These are phyloP conservation scores for Blastobotrys elegans DNA, from an alignment of 1,139 yeast genomes.

Conservation along the genomic window DNA sequence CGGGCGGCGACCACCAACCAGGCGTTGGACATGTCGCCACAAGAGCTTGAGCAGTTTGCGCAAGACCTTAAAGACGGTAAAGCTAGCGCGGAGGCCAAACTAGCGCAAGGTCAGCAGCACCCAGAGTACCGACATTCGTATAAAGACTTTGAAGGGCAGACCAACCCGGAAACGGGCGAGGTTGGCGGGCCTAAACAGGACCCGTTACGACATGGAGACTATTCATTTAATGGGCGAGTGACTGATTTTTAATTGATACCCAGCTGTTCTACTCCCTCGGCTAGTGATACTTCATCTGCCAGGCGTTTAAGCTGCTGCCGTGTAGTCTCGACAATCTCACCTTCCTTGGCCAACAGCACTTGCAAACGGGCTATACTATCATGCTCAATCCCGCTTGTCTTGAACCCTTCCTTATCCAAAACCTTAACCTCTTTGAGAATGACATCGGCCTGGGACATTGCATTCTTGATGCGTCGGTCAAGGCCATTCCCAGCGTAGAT, in stretches of 20 bases:
- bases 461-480: conserved; percentile 22
- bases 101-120: conserved; percentile 44
- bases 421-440: conserved; percentile 13
- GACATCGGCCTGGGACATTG: conserved; percentile 17
- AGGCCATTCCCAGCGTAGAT: conserved; percentile 21
- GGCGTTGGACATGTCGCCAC: conserved; percentile 54
- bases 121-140: conserved; percentile 70
- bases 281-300: conserved; percentile 9
- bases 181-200: conserved; percentile 99
- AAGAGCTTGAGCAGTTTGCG: conserved; percentile 52
- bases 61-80: conserved; percentile 33
- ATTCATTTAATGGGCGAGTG: conserved; percentile 92
- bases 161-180: conserved; percentile 91
- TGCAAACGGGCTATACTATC: conserved; percentile 16
- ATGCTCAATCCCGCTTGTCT: conserved; percentile 4
- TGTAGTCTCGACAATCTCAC: conserved; percentile 16
- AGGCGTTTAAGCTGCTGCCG: conserved; percentile 13
- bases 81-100: conserved; percentile 43
- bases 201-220: conserved; percentile 88
- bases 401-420: conserved; percentile 4
- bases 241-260: conserved; percentile 64
- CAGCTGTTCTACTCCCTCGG: conserved; percentile 6
- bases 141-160: conserved; percentile 95
- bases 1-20: conserved; percentile 75
- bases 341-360: conserved; percentile 16